A percentile compares a stretch with the other conserved stretches of the same genome.
Evolutionary conservation across 768 basidiomycete species (phyloP).

Genomic region (Rhizopogon salebrosus): DNA sequence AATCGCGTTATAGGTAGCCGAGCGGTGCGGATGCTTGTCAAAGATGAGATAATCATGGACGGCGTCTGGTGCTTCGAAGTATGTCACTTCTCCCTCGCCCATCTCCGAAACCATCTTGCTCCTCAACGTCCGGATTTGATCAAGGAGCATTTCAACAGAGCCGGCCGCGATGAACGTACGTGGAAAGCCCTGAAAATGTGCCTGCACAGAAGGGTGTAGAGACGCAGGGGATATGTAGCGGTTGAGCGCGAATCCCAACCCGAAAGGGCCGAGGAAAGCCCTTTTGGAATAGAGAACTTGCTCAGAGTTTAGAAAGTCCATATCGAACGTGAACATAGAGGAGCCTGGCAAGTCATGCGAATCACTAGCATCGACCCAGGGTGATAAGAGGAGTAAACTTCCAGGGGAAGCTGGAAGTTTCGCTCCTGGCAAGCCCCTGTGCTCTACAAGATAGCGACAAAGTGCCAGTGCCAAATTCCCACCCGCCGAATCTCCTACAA

Average conservation of each 20-base stretch:
- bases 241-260: conserved; percentile 40
- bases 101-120: conserved; percentile 48
- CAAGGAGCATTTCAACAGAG: conserved; percentile 53
- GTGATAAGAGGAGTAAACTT: conserved; percentile 48
- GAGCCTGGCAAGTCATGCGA: conserved; percentile 35
- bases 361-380: conserved; percentile 44
- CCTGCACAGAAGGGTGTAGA: conserved; percentile 26
- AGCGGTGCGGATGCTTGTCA: conserved; percentile 46
- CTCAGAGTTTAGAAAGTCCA: conserved; percentile 12
- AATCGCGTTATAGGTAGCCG: conserved; percentile 41
- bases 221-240: conserved; percentile 60
- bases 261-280: conserved; percentile 46
- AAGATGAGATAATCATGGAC: conserved; percentile 53
- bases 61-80: conserved; percentile 45
- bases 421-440: conserved; percentile 34
- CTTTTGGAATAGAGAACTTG: conserved; percentile 27
- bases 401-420: conserved; percentile 31
- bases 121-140: conserved; percentile 41
- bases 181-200: conserved; percentile 53
- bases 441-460: conserved; percentile 54
- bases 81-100: conserved; percentile 40
- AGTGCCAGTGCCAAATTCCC: conserved; percentile 67
- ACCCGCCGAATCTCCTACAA: conserved; percentile 78
- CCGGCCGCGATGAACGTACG: conserved; percentile 56
- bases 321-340: conserved; percentile 34